phyloP scores from a whole-genome alignment of 2,329 filamentous ascomycete species.

The Fusarium cicatricum region DNA sequence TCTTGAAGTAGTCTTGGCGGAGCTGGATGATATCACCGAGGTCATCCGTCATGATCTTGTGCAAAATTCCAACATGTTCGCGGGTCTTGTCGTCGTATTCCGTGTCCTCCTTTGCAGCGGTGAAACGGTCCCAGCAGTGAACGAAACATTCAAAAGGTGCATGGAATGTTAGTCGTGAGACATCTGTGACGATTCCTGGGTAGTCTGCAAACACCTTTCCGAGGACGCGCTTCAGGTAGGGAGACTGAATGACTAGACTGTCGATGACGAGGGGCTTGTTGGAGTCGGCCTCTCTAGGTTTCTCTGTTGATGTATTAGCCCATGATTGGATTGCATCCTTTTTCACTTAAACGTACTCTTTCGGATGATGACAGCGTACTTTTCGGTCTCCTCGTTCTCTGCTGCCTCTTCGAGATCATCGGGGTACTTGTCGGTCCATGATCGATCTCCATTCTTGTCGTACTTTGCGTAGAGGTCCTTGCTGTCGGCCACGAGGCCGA shows the following conservation, averaged over 20 bases:
- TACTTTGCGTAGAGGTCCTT: slow-evolving; percentile 55
- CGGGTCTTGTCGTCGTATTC: slow-evolving; percentile 53
- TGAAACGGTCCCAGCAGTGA: slow-evolving; percentile 67
- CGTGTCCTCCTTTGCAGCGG: slow-evolving; percentile 50
- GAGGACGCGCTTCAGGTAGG: slow-evolving; percentile 65
- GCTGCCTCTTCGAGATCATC: slow-evolving; percentile 63
- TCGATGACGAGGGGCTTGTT: slow-evolving; percentile 68
- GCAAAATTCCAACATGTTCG: slow-evolving; percentile 57
- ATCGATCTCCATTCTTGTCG: slow-evolving; percentile 58
- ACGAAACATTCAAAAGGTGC: slow-evolving; percentile 71
- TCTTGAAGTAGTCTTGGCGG: slow-evolving; percentile 60
- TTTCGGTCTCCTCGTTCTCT: slow-evolving; percentile 68
- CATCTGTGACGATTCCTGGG: slow-evolving; percentile 64
- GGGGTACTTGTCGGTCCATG: slow-evolving; percentile 65
- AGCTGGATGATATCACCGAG: slow-evolving; percentile 59
- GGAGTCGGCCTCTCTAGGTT: slow-evolving; percentile 62
- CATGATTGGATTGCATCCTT: not conserved
- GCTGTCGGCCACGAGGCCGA: slow-evolving; percentile 50
- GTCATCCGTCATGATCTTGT: slow-evolving; percentile 58
- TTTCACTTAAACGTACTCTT: slow-evolving; percentile 48
- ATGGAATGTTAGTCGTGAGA: slow-evolving; percentile 68
- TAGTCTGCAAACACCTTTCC: slow-evolving; percentile 64
- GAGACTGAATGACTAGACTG: slow-evolving; percentile 70
- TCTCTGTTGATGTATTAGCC: slow-evolving; percentile 29
- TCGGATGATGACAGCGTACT: slow-evolving; percentile 67